Conservation (phyloP, 768 basidiomycete species). For the Boletus fagicola region DNA sequence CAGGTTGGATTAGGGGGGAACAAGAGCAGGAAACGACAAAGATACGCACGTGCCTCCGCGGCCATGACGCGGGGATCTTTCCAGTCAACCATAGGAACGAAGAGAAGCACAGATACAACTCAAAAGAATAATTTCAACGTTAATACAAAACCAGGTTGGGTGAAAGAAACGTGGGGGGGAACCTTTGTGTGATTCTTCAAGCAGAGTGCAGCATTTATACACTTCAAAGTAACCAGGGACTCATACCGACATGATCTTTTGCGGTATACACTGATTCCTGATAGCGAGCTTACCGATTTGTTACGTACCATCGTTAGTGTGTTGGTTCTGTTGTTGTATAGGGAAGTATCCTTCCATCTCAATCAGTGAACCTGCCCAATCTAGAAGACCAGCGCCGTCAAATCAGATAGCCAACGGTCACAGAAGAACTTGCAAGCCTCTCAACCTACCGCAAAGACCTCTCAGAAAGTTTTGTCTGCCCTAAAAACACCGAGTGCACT, state of each 20-base stretch:
- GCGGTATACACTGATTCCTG: conserved; percentile 9
- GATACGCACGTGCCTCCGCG: conserved; percentile 24
- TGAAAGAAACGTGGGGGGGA: conserved; percentile 3
- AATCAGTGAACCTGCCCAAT: not conserved
- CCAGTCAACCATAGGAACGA: conserved; percentile 28
- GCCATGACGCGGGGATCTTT: conserved; percentile 21
- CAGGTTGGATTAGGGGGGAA: conserved; percentile 3
- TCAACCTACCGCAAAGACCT: not conserved
- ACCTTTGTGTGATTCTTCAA: conserved; percentile 6
- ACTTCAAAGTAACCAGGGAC: conserved; percentile 27
- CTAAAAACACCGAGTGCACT: not conserved
- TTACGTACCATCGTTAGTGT: conserved; percentile 20
- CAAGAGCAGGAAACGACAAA: not conserved
- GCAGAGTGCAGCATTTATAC: conserved; percentile 17
- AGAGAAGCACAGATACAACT: conserved; percentile 13
- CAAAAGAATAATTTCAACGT: conserved; percentile 7
- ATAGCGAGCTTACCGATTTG: conserved; percentile 1
- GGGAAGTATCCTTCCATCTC: not conserved
- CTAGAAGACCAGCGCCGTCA: not conserved
- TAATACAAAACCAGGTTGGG: conserved; percentile 8
- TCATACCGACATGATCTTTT: conserved; percentile 5
- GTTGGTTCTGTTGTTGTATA: not conserved
- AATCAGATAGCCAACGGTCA: not conserved
- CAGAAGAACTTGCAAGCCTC: not conserved
- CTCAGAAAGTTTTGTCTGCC: not conserved